phyloP scores from a whole-genome alignment of 305 asterid genomes.

The Coffea humblotiana region DNA sequence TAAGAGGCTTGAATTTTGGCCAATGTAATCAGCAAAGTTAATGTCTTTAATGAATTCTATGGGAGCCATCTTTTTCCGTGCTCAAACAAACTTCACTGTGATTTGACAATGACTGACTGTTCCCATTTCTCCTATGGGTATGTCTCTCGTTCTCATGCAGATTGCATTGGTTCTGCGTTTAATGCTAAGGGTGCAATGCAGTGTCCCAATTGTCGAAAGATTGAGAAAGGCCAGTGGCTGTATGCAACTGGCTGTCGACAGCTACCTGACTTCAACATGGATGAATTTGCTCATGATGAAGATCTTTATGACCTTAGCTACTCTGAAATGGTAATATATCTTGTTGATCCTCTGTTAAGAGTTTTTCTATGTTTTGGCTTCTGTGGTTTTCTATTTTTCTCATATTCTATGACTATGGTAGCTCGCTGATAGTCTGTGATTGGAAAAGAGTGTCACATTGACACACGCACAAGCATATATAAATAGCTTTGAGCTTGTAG shows the following conservation, averaged over 20 bases:
- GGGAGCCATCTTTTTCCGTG: background rate
- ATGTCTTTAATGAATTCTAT: background rate
- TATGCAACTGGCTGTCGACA: constrained; percentile 74
- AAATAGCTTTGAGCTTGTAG: background rate
- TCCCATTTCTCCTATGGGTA: background rate
- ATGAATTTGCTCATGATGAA: constrained; percentile 74
- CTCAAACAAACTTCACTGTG: background rate
- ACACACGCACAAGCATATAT: background rate
- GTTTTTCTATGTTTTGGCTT: background rate
- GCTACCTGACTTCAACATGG: constrained; percentile 63
- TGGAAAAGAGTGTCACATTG: background rate
- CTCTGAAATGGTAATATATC: constrained; percentile 63
- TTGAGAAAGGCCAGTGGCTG: constrained; percentile 90
- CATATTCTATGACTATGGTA: background rate
- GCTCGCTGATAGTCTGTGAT: background rate
- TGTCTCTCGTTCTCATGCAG: constrained; percentile 17
- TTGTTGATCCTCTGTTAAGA: background rate
- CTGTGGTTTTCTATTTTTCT: background rate
- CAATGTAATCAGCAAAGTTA: background rate
- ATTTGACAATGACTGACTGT: background rate
- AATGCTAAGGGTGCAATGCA: constrained; percentile 84
- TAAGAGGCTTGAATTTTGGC: background rate
- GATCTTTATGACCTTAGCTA: constrained; percentile 69
- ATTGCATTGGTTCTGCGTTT: constrained; percentile 48
- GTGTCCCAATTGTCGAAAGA: constrained; percentile 91